Evolutionary conservation across 2,329 filamentous ascomycete genomes (phyloP).

Genomic region (Periconia macrospinosa): DNA sequence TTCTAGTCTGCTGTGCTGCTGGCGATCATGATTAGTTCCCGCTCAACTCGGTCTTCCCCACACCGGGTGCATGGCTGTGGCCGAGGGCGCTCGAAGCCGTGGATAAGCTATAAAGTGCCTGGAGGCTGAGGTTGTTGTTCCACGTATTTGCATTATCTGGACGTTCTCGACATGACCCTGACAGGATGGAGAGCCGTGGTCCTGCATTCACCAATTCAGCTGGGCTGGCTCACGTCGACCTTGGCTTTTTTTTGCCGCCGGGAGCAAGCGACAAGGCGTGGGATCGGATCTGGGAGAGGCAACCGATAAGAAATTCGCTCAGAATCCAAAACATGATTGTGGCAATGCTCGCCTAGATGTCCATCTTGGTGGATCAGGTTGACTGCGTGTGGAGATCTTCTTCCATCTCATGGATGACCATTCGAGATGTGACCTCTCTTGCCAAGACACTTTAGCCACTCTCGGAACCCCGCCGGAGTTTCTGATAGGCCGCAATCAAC

Average conservation of each 20-base stretch:
- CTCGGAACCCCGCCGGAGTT: background rate
- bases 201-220: background rate
- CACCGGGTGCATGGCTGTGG: slow-evolving; percentile 16
- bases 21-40: slow-evolving; percentile 20
- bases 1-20: slow-evolving; percentile 9
- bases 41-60: slow-evolving; percentile 23
- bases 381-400: background rate
- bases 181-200: slow-evolving; percentile 7
- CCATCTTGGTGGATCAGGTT: background rate
- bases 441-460: background rate
- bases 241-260: background rate
- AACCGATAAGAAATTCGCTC: background rate
- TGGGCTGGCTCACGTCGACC: background rate
- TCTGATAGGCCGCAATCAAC: background rate
- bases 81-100: slow-evolving; percentile 4
- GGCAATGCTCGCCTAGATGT: background rate
- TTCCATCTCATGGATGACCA: background rate
- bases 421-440: background rate
- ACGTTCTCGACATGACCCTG: slow-evolving; percentile 4
- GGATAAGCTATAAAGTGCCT: slow-evolving; percentile 8
- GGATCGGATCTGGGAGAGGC: background rate
- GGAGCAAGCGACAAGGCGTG: background rate
- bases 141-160: slow-evolving; percentile 3
- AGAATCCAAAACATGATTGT: background rate
- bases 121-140: background rate